These are phyloP conservation scores for Aspergillus homomorphus DNA, from an alignment of 495 filamentous ascomycete genomes.

Conservation along the genomic window DNA sequence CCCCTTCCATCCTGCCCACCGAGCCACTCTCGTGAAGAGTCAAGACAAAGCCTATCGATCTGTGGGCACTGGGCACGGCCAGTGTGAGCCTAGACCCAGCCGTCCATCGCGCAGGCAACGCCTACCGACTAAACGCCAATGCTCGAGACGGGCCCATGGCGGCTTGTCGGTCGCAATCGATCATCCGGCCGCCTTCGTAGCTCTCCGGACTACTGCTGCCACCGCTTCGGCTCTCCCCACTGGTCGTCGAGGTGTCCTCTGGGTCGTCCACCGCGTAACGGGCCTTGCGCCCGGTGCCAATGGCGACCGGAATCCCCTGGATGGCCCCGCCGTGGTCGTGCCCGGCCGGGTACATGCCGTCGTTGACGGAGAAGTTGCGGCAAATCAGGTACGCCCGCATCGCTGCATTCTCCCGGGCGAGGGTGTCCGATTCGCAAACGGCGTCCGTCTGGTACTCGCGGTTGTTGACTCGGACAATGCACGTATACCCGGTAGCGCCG, in stretches of 20 bases:
- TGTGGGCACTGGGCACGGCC: not conserved
- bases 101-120: not conserved
- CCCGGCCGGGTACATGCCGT: constrained; percentile 79
- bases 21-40: not conserved
- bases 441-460: constrained; percentile 92
- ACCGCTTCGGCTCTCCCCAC: constrained; percentile 48
- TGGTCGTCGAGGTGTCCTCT: constrained; percentile 42
- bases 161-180: constrained; percentile 15
- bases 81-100: not conserved
- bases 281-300: constrained; percentile 56
- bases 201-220: constrained; percentile 57
- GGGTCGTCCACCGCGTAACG: constrained; percentile 40
- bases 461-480: constrained; percentile 92
- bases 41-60: not conserved
- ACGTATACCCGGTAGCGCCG: constrained; percentile 67
- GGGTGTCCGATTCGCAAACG: constrained; percentile 71
- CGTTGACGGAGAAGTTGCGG: constrained; percentile 97
- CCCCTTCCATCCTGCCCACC: not conserved
- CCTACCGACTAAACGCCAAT: constrained; percentile 14
- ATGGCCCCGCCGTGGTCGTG: constrained; percentile 71
- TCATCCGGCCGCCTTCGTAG: constrained; percentile 22
- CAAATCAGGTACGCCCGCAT: constrained; percentile 98
- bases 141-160: constrained; percentile 13
- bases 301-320: constrained; percentile 80
- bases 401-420: constrained; percentile 91